phyloP scores from a whole-genome alignment of 2,329 filamentous ascomycete genomes.

The Phyllosticta capitalensis region DNA sequence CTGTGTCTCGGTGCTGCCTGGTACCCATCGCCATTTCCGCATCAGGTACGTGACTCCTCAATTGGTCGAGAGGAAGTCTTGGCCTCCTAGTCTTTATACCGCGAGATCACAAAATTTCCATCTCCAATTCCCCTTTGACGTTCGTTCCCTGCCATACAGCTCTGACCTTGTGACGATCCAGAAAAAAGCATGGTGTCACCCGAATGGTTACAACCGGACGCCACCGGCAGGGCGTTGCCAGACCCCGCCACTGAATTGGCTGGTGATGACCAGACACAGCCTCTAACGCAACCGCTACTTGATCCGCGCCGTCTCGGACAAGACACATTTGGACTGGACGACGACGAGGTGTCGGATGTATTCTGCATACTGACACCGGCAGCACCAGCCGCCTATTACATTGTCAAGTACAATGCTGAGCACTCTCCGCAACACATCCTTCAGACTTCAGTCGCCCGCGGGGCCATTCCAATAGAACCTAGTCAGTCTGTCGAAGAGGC shows the following conservation, averaged over 20 bases:
- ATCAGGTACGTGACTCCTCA: neutral
- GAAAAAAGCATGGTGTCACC: neutral
- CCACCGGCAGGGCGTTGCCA: neutral
- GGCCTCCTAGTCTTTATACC: neutral
- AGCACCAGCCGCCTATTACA: slow-evolving; percentile 60
- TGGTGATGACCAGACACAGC: slow-evolving; percentile 41
- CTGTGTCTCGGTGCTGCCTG: neutral
- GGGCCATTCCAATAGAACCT: slow-evolving; percentile 12
- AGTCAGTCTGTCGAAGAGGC: slow-evolving; percentile 29
- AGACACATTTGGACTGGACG: slow-evolving; percentile 72
- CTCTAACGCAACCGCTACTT: slow-evolving; percentile 67
- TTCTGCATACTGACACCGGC: slow-evolving; percentile 79
- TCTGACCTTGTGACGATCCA: neutral
- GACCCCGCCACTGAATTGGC: neutral
- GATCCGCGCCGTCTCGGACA: slow-evolving; percentile 72
- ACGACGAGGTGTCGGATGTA: slow-evolving; percentile 78
- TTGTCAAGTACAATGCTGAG: slow-evolving; percentile 51
- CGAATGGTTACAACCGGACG: neutral
- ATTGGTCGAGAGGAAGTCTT: neutral
- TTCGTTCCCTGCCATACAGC: too few species aligned
- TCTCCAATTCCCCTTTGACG: too few species aligned
- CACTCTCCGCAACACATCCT: slow-evolving; percentile 52
- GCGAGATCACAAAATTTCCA: too few species aligned
- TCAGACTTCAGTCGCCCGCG: slow-evolving; percentile 32
- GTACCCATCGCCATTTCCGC: neutral